Conservation (phyloP, 2,329 filamentous ascomycete genomes). For the Aspergillus flavus region DNA sequence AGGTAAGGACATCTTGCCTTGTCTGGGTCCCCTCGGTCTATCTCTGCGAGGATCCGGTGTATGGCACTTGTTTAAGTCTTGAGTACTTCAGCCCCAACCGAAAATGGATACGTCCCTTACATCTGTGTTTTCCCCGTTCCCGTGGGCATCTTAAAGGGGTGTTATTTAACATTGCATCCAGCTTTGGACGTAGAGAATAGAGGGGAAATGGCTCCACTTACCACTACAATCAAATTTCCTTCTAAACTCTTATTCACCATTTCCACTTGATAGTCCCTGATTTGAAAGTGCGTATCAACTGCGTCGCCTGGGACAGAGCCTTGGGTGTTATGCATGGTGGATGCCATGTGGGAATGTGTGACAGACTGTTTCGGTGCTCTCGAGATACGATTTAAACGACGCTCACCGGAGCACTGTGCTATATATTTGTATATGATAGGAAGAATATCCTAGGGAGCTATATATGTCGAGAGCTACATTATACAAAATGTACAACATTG, state of each 20-base stretch:
- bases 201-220: not conserved
- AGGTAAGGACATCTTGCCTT: not conserved
- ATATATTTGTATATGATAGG: not conserved
- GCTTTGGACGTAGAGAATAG: too few species aligned
- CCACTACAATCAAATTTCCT: slow-evolving; percentile 10
- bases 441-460: too few species aligned
- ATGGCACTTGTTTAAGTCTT: not conserved
- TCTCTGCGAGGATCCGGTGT: not conserved
- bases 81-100: not conserved
- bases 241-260: slow-evolving; percentile 8
- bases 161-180: too few species aligned
- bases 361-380: not conserved
- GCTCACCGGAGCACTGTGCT: not conserved
- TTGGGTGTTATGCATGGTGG: not conserved
- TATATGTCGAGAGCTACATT: too few species aligned
- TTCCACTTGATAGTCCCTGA: slow-evolving; percentile 10
- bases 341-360: not conserved
- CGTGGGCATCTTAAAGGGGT: not conserved
- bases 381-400: not conserved
- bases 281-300: not conserved
- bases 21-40: slow-evolving; percentile 1
- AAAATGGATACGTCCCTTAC: not conserved
- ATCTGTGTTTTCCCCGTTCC: slow-evolving; percentile 11
- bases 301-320: not conserved
- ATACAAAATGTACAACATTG: too few species aligned